Evolutionary conservation across 345 rosid genomes (phyloP).

Genomic region (Salix koriyanagi): DNA sequence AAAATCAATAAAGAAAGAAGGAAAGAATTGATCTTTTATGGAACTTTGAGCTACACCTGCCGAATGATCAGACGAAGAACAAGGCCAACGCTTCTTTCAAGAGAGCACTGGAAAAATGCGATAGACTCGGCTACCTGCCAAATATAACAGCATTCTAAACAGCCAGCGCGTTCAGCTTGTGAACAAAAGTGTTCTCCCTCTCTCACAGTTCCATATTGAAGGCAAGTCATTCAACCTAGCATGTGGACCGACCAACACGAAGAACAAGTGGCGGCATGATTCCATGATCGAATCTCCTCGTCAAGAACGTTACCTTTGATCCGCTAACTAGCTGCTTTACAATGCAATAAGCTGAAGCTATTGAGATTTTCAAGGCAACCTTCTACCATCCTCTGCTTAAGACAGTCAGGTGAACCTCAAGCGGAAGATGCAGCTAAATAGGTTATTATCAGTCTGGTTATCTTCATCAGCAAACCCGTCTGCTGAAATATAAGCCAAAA

Average conservation of each 20-base stretch:
- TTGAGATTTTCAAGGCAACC: not conserved
- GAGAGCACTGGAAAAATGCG: too few species aligned
- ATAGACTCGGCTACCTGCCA: not conserved
- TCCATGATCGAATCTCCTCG: constrained; percentile 12
- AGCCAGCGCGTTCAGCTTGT: not conserved
- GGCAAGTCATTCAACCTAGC: not conserved
- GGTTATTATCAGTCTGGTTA: not conserved
- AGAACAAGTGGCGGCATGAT: constrained; percentile 11
- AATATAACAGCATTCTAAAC: not conserved
- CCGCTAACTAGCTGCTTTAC: constrained; percentile 16
- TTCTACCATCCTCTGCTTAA: constrained; percentile 3
- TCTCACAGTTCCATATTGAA: not conserved
- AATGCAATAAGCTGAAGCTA: constrained; percentile 21
- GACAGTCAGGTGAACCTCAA: not conserved
- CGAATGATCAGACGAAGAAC: not conserved
- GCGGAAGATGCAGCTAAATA: not conserved
- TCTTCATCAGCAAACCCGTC: not conserved
- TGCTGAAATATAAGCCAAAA: too few species aligned
- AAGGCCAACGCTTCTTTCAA: not conserved
- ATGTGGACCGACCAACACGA: constrained; percentile 2
- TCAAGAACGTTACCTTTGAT: constrained; percentile 6
- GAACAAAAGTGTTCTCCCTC: not conserved
- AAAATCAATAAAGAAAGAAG: too few species aligned
- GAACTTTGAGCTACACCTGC: not conserved
- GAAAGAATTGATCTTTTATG: too few species aligned